Percentiles rank a stretch among this genome's conserved stretches.
Evolutionary conservation across 2,329 filamentous ascomycete genomes (phyloP).

Genomic region (Davidsoniella neocaledoniae): DNA sequence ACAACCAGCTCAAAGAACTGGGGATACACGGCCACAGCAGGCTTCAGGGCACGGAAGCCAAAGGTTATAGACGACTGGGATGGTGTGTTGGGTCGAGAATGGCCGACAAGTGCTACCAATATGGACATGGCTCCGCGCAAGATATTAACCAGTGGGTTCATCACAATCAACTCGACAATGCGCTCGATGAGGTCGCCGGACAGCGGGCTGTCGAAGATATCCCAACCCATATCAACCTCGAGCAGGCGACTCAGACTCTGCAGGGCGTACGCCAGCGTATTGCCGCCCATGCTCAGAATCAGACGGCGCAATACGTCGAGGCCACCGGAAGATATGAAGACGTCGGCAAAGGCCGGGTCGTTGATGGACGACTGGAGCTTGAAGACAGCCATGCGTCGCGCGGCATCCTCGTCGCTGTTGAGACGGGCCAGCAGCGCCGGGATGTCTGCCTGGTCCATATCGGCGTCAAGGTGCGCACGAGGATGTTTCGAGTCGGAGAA

Average conservation of each 20-base stretch:
- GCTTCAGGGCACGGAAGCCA: constrained; percentile 82
- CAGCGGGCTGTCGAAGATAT: constrained; percentile 51
- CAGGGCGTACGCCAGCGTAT: constrained; percentile 88
- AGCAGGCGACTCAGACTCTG: constrained; percentile 75
- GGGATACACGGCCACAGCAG: constrained; percentile 76
- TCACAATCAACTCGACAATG: constrained; percentile 85
- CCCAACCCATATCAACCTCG: constrained; percentile 97
- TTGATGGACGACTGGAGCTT: constrained; percentile 91
- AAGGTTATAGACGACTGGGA: constrained; percentile 34
- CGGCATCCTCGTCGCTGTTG: constrained; percentile 64
- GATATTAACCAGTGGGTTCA: constrained; percentile 92
- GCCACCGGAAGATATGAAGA: constrained; percentile 84
- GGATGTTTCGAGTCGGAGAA: not conserved
- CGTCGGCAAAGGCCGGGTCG: constrained; percentile 88
- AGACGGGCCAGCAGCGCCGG: constrained; percentile 47
- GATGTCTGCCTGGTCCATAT: constrained; percentile 51
- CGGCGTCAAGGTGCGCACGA: constrained; percentile 5
- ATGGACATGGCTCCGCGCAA: constrained; percentile 94
- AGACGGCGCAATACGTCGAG: constrained; percentile 65
- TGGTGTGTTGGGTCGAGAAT: constrained; percentile 51
- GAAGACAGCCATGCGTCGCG: constrained; percentile 97
- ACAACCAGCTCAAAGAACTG: constrained; percentile 93
- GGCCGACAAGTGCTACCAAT: constrained; percentile 78
- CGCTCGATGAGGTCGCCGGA: constrained; percentile 52
- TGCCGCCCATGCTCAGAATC: constrained; percentile 72